phyloP scores from a whole-genome alignment of 495 filamentous ascomycete species.

The Xylaria cubensis region DNA sequence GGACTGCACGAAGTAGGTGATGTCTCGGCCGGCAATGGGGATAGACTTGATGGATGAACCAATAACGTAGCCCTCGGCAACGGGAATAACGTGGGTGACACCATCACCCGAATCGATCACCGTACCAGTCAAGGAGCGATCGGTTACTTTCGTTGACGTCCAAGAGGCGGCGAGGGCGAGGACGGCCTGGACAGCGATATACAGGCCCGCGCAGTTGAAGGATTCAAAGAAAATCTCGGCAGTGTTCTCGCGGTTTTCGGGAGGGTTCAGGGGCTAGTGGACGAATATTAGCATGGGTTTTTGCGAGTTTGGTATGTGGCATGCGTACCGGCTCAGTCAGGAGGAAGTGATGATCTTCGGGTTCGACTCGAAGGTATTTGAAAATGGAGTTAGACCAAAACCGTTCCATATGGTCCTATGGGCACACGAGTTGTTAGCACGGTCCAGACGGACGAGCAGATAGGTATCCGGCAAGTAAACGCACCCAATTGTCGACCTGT shows the following conservation, averaged over 20 bases:
- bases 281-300: slow-evolving; percentile 31
- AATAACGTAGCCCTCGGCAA: slow-evolving; percentile 98
- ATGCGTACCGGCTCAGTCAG: slow-evolving; percentile 90
- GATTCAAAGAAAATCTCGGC: slow-evolving; percentile 99
- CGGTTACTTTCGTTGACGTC: slow-evolving; percentile 97
- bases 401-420: slow-evolving; percentile 93
- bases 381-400: slow-evolving; percentile 99
- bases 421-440: slow-evolving; percentile 32
- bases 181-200: slow-evolving; percentile 98
- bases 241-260: slow-evolving; percentile 98
- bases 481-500: slow-evolving; percentile 96
- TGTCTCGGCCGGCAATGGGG: slow-evolving; percentile 94
- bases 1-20: slow-evolving; percentile 97
- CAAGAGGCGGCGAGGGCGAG: slow-evolving; percentile 95
- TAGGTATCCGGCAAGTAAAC: not conserved
- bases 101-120: slow-evolving; percentile 98
- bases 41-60: slow-evolving; percentile 99
- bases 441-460: slow-evolving; percentile 9
- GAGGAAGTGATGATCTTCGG: slow-evolving; percentile 97
- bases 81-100: slow-evolving; percentile 98
- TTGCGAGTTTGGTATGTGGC: not conserved
- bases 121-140: slow-evolving; percentile 95
- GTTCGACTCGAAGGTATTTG: slow-evolving; percentile 97
- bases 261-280: slow-evolving; percentile 89
- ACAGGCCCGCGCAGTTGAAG: slow-evolving; percentile 98